phyloP scores from a whole-genome alignment of 2,329 filamentous ascomycete genomes.

The Cytospora piceae region DNA sequence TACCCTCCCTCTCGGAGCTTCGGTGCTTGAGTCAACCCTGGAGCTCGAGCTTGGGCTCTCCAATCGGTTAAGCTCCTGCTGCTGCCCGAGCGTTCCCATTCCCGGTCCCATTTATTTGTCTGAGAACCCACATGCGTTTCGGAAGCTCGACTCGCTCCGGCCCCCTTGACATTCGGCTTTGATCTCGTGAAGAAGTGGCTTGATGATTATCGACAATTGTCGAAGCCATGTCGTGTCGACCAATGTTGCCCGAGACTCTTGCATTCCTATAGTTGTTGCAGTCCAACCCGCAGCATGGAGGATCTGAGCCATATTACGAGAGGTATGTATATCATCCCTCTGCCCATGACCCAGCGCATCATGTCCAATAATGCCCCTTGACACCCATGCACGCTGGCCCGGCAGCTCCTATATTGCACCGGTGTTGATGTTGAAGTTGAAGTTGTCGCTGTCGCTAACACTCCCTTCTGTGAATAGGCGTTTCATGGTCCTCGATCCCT shows the following conservation, averaged over 20 bases:
- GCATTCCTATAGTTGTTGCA: slow-evolving; percentile 5
- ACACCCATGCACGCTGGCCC: no score
- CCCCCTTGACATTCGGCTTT: no score
- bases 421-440: neutral
- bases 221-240: slow-evolving; percentile 12
- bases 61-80: no score
- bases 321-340: slow-evolving; percentile 12
- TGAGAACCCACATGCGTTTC: no score
- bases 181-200: no score
- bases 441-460: slow-evolving; percentile 12
- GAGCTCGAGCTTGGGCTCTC: no score
- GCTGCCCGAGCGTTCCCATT: no score
- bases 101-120: no score
- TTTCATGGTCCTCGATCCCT: slow-evolving; percentile 53
- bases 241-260: neutral
- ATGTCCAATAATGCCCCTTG: neutral
- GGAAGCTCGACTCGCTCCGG: no score
- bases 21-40: no score
- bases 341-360: neutral
- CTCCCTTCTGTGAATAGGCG: slow-evolving; percentile 36
- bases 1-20: no score
- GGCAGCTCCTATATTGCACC: no score
- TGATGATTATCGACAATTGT: neutral
- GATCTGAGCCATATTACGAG: slow-evolving; percentile 16
- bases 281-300: slow-evolving; percentile 17